These are phyloP conservation scores for Annulohypoxylon moriforme DNA, from an alignment of 495 filamentous ascomycete species.

Conservation along the genomic window DNA sequence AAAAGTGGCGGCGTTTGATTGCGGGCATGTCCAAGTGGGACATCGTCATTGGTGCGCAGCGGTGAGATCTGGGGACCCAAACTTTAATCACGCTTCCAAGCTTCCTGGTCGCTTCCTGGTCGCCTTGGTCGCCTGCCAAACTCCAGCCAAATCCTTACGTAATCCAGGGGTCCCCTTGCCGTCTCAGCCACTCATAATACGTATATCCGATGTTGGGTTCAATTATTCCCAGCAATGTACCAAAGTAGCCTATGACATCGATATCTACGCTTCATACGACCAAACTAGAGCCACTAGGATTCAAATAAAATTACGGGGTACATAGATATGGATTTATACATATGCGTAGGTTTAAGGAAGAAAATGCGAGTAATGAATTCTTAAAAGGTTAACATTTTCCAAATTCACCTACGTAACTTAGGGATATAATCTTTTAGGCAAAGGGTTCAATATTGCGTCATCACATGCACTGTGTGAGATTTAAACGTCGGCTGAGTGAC, in stretches of 20 bases:
- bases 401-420: background rate
- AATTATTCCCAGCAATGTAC: background rate
- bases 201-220: constrained; percentile 2
- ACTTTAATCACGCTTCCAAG: constrained; percentile 34
- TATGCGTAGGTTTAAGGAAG: background rate
- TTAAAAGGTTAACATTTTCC: background rate
- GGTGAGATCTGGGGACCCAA: constrained; percentile 44
- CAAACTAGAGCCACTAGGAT: background rate
- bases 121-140: background rate
- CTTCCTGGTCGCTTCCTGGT: constrained; percentile 8
- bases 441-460: constrained; percentile 23
- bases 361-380: constrained; percentile 17
- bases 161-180: constrained; percentile 28
- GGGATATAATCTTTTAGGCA: background rate
- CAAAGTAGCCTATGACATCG: background rate
- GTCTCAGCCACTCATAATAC: constrained; percentile 9
- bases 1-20: constrained; percentile 37
- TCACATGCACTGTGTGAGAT: constrained; percentile 14
- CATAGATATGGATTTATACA: background rate
- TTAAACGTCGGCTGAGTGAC: background rate
- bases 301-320: background rate
- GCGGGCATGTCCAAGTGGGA: constrained; percentile 42
- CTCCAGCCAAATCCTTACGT: background rate
- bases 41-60: constrained; percentile 44
- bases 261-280: background rate